These are phyloP conservation scores for Fusarium sulawesiense DNA, from an alignment of 2,329 filamentous ascomycete genomes.

Conservation along the genomic window DNA sequence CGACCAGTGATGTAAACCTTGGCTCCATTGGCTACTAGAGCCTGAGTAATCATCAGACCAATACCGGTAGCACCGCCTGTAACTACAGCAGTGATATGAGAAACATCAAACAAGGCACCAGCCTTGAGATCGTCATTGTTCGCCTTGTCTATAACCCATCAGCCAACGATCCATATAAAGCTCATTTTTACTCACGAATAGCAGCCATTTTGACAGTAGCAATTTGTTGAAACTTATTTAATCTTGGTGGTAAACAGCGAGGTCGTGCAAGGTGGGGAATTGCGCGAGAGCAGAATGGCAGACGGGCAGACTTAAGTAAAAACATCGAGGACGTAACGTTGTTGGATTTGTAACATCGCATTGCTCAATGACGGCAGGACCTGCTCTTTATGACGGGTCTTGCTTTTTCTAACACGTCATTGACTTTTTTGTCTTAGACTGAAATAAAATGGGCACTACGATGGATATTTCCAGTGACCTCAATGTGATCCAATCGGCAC, in stretches of 20 bases:
- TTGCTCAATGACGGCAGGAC: background rate
- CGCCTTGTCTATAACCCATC: background rate
- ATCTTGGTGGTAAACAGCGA: background rate
- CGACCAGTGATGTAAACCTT: constrained; percentile 21
- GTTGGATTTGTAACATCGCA: fast-evolving
- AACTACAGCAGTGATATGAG: background rate
- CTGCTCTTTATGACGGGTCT: background rate
- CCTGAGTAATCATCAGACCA: constrained; percentile 6
- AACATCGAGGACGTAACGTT: background rate
- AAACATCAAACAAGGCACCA: constrained; percentile 4
- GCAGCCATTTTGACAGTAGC: background rate
- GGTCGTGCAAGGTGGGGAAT: background rate
- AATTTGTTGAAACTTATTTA: background rate
- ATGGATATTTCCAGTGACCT: background rate
- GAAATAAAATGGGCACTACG: fast-evolving
- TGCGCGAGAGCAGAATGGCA: background rate
- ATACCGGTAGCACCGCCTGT: constrained; percentile 15
- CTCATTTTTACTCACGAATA: background rate
- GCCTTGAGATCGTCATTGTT: constrained; percentile 1
- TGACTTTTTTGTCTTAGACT: background rate
- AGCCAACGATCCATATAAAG: fast-evolving
- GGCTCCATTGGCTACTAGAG: background rate
- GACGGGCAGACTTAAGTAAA: background rate
- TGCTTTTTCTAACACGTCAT: background rate
- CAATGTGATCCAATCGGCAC: background rate